A percentile compares a stretch with the other conserved stretches of the same genome.
phyloP scores from a whole-genome alignment of 2,329 filamentous ascomycete genomes.

The Fusarium euwallaceae region DNA sequence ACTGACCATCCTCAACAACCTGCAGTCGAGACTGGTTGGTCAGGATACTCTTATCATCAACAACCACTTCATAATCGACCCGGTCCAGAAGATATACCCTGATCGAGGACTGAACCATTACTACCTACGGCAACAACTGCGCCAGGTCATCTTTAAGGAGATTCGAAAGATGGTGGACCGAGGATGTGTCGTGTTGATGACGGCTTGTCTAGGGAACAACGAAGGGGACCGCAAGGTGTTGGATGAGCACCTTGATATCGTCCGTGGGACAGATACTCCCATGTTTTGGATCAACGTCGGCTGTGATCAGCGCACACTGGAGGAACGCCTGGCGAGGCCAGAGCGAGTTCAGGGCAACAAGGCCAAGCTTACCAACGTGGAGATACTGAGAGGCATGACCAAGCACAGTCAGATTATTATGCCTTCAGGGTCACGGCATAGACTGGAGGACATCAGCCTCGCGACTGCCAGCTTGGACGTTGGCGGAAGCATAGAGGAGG shows the following conservation, averaged over 20 bases:
- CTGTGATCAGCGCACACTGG: conserved; percentile 1
- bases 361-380: not conserved
- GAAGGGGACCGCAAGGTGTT: conserved; percentile 6
- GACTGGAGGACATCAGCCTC: conserved; percentile 1
- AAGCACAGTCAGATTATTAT: not conserved
- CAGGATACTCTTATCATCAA: conserved; percentile 12
- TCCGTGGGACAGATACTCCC: conserved; percentile 7
- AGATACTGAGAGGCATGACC: not conserved
- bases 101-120: conserved; percentile 9
- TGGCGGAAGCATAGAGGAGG: not conserved
- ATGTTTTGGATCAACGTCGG: conserved; percentile 25
- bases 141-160: conserved; percentile 24
- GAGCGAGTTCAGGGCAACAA: not conserved
- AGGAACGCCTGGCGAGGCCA: not conserved
- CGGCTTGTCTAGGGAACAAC: conserved; percentile 13
- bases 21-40: not conserved
- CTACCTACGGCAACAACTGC: not conserved
- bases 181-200: conserved; percentile 19
- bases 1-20: not conserved
- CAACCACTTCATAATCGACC: conserved; percentile 18
- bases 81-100: not conserved
- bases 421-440: not conserved
- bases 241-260: conserved; percentile 8
- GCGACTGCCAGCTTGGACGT: conserved; percentile 2
- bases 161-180: conserved; percentile 13